phyloP scores from a whole-genome alignment of 2,329 filamentous ascomycete genomes.

The Fusarium sacchari region DNA sequence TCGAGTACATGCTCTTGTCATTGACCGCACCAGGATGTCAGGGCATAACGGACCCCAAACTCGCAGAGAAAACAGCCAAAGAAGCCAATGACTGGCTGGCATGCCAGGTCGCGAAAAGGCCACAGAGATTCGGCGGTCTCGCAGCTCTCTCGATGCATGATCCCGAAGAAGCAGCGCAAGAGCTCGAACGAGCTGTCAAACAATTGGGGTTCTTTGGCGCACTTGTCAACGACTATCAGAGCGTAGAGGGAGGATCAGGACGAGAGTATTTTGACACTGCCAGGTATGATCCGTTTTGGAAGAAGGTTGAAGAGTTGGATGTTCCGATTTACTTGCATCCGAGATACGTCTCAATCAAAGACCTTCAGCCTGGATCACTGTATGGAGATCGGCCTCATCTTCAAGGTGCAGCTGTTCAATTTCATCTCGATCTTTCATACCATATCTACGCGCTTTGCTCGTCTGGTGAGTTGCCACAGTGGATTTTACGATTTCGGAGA shows the following conservation, averaged over 20 bases:
- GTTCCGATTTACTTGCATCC: slow-evolving; percentile 24
- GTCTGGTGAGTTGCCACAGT: background rate
- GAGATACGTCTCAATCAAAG: background rate
- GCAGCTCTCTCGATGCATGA: slow-evolving; percentile 19
- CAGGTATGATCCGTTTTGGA: slow-evolving; percentile 18
- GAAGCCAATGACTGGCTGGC: slow-evolving; percentile 8
- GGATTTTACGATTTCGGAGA: background rate
- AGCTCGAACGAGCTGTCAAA: slow-evolving; percentile 2
- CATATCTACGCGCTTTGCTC: slow-evolving; percentile 25
- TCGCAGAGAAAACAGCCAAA: background rate
- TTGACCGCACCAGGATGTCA: slow-evolving; percentile 16
- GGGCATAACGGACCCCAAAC: background rate
- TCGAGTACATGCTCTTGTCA: slow-evolving; percentile 23
- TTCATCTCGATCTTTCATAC: slow-evolving; percentile 6
- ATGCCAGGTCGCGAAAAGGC: background rate
- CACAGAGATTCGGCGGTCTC: background rate
- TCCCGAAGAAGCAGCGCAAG: background rate
- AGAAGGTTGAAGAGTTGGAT: background rate
- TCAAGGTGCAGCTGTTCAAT: slow-evolving; percentile 7
- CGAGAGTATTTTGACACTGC: slow-evolving; percentile 3
- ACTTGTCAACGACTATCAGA: slow-evolving; percentile 24
- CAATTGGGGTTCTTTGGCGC: background rate
- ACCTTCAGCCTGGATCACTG: background rate
- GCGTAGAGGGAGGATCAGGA: background rate
- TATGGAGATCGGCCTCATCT: slow-evolving; percentile 9